These are phyloP conservation scores for Musa schizocarpa DNA, from an alignment of 176 grass and related monocot species.

Conservation along the genomic window DNA sequence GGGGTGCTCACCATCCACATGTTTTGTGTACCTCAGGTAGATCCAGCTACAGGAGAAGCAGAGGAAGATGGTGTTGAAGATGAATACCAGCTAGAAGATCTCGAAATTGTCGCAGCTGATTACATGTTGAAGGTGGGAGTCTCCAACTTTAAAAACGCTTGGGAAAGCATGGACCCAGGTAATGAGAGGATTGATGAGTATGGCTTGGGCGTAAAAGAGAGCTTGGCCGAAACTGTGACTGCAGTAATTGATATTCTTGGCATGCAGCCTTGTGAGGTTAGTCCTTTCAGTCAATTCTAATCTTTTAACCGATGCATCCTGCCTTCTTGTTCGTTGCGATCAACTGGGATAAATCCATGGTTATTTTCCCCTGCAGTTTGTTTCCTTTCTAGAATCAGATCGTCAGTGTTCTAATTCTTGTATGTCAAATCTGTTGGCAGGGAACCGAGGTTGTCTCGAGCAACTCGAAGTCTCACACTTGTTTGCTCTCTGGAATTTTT, in stretches of 20 bases:
- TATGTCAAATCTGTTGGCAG: conserved; percentile 27
- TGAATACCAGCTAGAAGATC: conserved; percentile 92
- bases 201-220: conserved; percentile 23
- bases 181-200: background rate
- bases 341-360: background rate
- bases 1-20: background rate
- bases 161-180: background rate
- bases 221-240: conserved; percentile 71
- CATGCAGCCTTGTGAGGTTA: conserved; percentile 4
- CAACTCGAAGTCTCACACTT: conserved; percentile 92
- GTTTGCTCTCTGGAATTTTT: conserved; percentile 74
- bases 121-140: background rate
- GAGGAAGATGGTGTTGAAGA: conserved; percentile 98
- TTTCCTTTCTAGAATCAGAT: background rate
- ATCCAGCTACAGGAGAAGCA: conserved; percentile 65
- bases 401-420: background rate
- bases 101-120: conserved; percentile 51
- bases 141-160: conserved; percentile 20
- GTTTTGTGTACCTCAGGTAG: conserved; percentile 47
- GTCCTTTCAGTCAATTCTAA: background rate
- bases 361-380: background rate
- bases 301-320: background rate
- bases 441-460: conserved; percentile 78
- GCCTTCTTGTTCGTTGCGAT: background rate
- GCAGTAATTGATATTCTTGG: conserved; percentile 22